phyloP scores from a whole-genome alignment of 2,329 filamentous ascomycete genomes.

The Ophiostoma ulmi region DNA sequence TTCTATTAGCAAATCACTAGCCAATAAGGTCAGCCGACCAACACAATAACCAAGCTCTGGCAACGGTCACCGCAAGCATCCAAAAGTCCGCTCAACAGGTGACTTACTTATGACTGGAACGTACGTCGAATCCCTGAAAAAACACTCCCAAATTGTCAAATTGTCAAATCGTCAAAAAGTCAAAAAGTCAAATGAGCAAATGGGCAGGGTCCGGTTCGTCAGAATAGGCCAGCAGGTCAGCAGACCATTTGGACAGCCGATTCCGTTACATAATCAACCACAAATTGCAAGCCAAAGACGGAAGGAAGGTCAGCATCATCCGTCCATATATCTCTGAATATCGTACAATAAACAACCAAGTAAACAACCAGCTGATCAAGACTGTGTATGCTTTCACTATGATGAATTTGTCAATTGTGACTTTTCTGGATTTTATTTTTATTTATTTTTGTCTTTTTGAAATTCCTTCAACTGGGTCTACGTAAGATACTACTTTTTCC shows the following conservation, averaged over 20 bases:
- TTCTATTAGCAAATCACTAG: conserved; percentile 27
- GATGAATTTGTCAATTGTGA: background rate
- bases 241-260: background rate
- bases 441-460: background rate
- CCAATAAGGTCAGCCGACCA: conserved; percentile 21
- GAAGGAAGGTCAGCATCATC: conserved; percentile 3
- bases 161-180: background rate
- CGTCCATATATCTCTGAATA: background rate
- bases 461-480: background rate
- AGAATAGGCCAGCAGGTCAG: background rate
- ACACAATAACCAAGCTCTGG: background rate
- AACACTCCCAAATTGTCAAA: background rate
- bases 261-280: background rate
- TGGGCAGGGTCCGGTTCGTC: conserved; percentile 17
- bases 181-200: conserved; percentile 13
- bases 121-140: background rate
- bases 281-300: background rate
- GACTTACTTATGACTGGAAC: background rate
- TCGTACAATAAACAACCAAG: background rate
- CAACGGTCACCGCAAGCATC: conserved; percentile 15
- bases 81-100: conserved; percentile 19
- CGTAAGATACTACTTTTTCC: background rate
- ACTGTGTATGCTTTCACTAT: background rate
- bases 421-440: background rate
- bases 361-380: background rate